Evolutionary conservation across 2,329 filamentous ascomycete genomes (phyloP), one percentile per base, ranked within the genome.

Genomic region (Albifimbria verrucaria): DNA sequence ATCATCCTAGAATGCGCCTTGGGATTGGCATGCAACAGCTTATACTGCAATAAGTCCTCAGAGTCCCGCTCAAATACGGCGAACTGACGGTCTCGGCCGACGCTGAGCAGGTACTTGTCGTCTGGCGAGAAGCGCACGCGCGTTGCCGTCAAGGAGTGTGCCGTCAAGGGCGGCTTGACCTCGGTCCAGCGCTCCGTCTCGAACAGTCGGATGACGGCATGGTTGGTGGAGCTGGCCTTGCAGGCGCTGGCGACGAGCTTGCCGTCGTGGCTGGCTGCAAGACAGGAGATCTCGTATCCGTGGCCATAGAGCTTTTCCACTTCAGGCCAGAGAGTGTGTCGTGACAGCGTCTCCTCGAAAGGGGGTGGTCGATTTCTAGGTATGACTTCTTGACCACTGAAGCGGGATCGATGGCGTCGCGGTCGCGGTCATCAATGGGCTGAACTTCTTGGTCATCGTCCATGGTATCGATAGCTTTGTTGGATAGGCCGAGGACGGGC

Each of bases 291-390:
- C 71, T 99, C 94, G 72, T 97, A 97, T 25, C 94, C 94, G 72
- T 99, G 94, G 2, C 94, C 94, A 72, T 99, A 99, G 1, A 99
- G 81, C 74, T 99, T 99, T 70, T 99, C 94, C 7, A 85, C 85
- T 68, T 99, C 94, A 3, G 94, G 94, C 92, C 92, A 99, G 26
- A 99, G 83, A 0, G 94, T 96, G 68, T 95, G 87, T 9, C 92
- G 86, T 22, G 92, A 88, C 2, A 99, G 83, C 51, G 90, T 87
- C 69, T 97, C 94, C 70, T 99, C 94, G 32, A 91, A 80, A 0
- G 94, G 93, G 11, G 94, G 92, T 89, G 85, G 42, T 83, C 72
- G 50, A 88, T 78, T 43, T 87, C 80, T 7, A 92, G 75, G 4
- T 83, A 80, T 1, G 83, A 83, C 65, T 80, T 82, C 59, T 80